These are phyloP conservation scores for Gracilariopsis chorda DNA, from an alignment of 23 red algal genomes.

Conservation along the genomic window DNA sequence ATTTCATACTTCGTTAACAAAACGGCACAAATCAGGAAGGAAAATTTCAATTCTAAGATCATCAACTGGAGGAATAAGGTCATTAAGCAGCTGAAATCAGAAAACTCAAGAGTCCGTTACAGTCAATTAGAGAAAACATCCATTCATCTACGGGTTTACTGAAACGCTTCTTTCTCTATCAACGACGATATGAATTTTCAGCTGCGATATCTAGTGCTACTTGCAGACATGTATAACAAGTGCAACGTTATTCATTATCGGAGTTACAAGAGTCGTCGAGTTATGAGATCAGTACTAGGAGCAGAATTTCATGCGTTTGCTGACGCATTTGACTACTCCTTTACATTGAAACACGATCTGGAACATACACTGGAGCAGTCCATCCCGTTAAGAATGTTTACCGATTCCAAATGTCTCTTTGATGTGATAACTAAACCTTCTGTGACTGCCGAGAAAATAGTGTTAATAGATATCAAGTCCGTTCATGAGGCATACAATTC, in stretches of 20 bases:
- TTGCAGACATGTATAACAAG: not conserved
- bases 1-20: not conserved
- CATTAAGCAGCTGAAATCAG: not conserved
- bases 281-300: not conserved
- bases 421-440: not conserved
- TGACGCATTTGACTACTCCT: not conserved
- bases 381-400: not conserved
- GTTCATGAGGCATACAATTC: not conserved
- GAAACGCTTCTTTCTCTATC: slow-evolving; percentile 20
- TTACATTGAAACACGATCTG: not conserved
- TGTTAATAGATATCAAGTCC: not conserved
- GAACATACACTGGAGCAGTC: not conserved
- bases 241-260: not conserved
- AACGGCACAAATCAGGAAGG: not conserved
- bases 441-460: not conserved
- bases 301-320: not conserved
- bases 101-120: not conserved
- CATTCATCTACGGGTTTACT: not conserved
- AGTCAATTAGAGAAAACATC: not conserved
- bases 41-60: not conserved
- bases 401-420: not conserved
- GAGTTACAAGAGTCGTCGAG: not conserved
- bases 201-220: not conserved
- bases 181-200: not conserved
- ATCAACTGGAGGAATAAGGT: not conserved